Percentiles rank a stretch among this genome's conserved stretches.
phyloP scores from a whole-genome alignment of 768 basidiomycete genomes.

The Termitomyces sp. region DNA sequence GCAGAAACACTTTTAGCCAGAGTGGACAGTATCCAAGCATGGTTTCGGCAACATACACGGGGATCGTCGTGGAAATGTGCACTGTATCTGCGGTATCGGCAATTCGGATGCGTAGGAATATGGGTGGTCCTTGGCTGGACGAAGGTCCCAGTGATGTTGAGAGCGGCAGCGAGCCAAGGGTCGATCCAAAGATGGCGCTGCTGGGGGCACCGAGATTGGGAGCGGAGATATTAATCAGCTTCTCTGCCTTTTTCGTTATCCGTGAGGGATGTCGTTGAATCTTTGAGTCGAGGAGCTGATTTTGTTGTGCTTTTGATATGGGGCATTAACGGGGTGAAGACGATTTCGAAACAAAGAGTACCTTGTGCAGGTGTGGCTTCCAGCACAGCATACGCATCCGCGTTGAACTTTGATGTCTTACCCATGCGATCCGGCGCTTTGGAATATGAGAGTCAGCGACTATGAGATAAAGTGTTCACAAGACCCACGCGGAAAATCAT shows the following conservation, averaged over 20 bases:
- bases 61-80: constrained; percentile 87
- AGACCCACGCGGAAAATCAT: constrained; percentile 87
- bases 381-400: constrained; percentile 85
- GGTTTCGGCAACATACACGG: constrained; percentile 58
- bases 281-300: constrained; percentile 72
- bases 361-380: constrained; percentile 72
- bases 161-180: constrained; percentile 44
- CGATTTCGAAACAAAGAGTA: constrained; percentile 23
- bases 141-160: constrained; percentile 70
- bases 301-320: constrained; percentile 56
- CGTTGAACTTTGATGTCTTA: constrained; percentile 84
- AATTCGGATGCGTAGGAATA: constrained; percentile 80
- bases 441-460: constrained; percentile 9
- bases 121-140: constrained; percentile 72
- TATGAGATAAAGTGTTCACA: not conserved
- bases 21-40: not conserved
- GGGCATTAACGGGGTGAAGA: constrained; percentile 15
- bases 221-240: constrained; percentile 37
- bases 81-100: constrained; percentile 79
- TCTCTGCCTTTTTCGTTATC: constrained; percentile 56
- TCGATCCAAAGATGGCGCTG: constrained; percentile 46
- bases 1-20: not conserved
- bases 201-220: constrained; percentile 38
- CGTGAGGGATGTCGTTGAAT: constrained; percentile 83
- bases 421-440: constrained; percentile 89